Evolutionary conservation across 2,329 filamentous ascomycete genomes (phyloP).

Genomic region (Xylariaceae sp.): DNA sequence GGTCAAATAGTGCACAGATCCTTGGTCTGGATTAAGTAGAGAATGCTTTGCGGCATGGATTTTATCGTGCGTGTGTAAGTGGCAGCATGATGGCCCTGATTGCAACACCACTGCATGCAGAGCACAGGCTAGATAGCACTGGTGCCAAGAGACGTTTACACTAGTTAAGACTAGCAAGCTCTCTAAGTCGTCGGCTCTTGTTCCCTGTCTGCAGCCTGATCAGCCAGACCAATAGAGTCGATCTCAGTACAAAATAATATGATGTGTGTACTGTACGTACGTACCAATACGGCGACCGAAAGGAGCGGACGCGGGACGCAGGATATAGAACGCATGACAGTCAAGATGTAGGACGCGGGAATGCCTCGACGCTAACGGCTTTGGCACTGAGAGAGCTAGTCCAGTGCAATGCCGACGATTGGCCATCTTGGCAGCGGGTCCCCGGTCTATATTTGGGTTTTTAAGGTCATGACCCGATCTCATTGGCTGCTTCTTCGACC

Average conservation of each 20-base stretch:
- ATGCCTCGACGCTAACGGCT: background rate
- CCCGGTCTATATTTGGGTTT: slow-evolving; percentile 30
- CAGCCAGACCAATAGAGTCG: no score
- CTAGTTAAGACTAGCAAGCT: background rate
- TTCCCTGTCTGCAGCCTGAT: slow-evolving; percentile 9
- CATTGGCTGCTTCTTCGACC: slow-evolving; percentile 25
- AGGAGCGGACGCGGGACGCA: slow-evolving; percentile 3
- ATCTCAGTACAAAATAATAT: no score
- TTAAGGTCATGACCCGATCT: background rate
- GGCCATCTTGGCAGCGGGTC: slow-evolving; percentile 5
- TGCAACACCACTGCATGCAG: slow-evolving; percentile 4
- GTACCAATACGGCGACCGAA: slow-evolving; percentile 19
- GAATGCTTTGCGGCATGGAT: no score
- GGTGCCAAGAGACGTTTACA: no score
- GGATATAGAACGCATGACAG: background rate
- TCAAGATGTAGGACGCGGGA: slow-evolving; percentile 7
- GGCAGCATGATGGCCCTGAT: no score
- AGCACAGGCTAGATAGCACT: no score
- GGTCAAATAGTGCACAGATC: background rate
- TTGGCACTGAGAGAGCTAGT: slow-evolving; percentile 14
- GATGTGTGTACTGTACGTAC: no score
- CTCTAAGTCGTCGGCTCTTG: slow-evolving; percentile 14
- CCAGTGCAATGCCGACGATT: slow-evolving; percentile 3
- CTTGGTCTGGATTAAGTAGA: background rate
- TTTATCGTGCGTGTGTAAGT: no score